Conservation (phyloP, 2,329 filamentous ascomycete species). For the Gyromitra esculenta region DNA sequence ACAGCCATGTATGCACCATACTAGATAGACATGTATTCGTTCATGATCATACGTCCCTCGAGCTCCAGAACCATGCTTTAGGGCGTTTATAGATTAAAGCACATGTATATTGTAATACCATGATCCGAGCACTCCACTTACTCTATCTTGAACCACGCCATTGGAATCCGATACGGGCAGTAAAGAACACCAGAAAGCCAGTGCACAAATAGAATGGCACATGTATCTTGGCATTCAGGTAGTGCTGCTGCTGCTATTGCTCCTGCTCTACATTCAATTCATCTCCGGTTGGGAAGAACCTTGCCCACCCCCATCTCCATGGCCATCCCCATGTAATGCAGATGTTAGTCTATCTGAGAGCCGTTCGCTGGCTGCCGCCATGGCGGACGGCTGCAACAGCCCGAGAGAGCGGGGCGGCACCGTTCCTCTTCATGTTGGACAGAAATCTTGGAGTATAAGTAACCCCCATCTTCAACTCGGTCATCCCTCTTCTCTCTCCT, state of each 20-base stretch:
- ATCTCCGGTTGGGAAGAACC: background rate
- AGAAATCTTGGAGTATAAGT: conserved; percentile 10
- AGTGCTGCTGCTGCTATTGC: no score
- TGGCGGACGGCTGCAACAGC: conserved; percentile 25
- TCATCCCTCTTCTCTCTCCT: background rate
- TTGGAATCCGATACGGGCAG: background rate
- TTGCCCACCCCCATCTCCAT: background rate
- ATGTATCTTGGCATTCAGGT: conserved; percentile 3
- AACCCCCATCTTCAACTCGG: conserved; percentile 18
- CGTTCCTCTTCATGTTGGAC: background rate
- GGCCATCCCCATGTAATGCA: no score
- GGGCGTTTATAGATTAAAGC: background rate
- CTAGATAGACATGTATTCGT: no score
- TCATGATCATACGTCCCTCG: no score
- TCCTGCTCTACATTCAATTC: conserved; percentile 16
- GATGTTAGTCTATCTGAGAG: conserved; percentile 3
- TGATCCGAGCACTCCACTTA: background rate
- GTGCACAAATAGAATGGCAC: background rate
- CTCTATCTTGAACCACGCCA: background rate
- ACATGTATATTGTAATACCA: background rate
- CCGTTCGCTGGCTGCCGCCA: background rate
- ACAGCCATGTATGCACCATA: background rate
- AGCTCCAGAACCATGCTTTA: background rate
- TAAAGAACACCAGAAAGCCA: background rate
- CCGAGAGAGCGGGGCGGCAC: background rate